Percentiles rank a stretch among this genome's conserved stretches.
phyloP scores from a whole-genome alignment of 495 filamentous ascomycete genomes.

The Talaromyces nanjingensis region DNA sequence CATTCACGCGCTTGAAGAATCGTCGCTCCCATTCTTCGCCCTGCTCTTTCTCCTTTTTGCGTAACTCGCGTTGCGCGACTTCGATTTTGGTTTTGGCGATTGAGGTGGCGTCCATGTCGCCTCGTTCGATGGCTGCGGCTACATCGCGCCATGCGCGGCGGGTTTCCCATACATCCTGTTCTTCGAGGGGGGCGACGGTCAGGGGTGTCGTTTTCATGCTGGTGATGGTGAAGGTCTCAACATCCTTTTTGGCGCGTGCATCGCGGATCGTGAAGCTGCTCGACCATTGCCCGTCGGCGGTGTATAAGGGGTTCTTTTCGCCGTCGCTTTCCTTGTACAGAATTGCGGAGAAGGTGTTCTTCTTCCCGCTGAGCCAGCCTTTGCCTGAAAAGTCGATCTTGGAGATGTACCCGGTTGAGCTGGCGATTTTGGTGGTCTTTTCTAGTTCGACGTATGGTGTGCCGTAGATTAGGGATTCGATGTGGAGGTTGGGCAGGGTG shows the following conservation, averaged over 20 bases:
- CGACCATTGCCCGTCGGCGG: constrained; percentile 86
- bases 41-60: constrained; percentile 72
- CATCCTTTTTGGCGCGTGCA: constrained; percentile 57
- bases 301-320: constrained; percentile 80
- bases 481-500: constrained; percentile 85
- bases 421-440: constrained; percentile 71
- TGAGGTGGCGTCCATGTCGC: constrained; percentile 76
- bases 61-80: constrained; percentile 77
- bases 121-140: constrained; percentile 65
- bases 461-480: constrained; percentile 89
- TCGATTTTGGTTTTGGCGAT: constrained; percentile 84
- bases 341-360: constrained; percentile 79
- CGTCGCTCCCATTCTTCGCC: constrained; percentile 74
- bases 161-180: constrained; percentile 83
- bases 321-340: constrained; percentile 64
- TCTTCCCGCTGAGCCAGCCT: constrained; percentile 92
- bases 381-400: constrained; percentile 90
- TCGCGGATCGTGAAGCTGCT: constrained; percentile 74
- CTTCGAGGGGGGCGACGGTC: constrained; percentile 61
- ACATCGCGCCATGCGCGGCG: constrained; percentile 86
- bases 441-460: constrained; percentile 89
- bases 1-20: constrained; percentile 61
- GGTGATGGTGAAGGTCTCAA: constrained; percentile 66
- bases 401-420: constrained; percentile 79
- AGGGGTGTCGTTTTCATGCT: constrained; percentile 58